These are phyloP conservation scores for Obelidium mucronatum DNA, from an alignment of 192 early-diverging fungal genomes.

Conservation along the genomic window DNA sequence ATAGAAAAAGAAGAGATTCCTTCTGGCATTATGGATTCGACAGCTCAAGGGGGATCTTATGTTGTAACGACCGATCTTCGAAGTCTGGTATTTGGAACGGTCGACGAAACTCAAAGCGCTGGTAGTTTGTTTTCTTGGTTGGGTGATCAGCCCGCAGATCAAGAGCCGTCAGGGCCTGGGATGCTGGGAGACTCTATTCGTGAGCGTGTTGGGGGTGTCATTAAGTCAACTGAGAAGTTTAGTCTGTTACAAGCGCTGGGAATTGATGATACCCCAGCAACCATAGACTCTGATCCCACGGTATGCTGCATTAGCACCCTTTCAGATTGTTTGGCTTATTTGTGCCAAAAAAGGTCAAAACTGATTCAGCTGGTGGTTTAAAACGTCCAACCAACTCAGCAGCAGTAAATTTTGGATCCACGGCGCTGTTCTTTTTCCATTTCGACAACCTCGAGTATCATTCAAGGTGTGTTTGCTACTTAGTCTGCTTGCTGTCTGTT, in stretches of 20 bases:
- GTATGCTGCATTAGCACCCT: background rate
- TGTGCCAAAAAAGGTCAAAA: background rate
- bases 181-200: conserved; percentile 23
- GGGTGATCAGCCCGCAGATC: background rate
- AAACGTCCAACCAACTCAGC: background rate
- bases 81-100: conserved; percentile 21
- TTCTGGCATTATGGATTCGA: background rate
- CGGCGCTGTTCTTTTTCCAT: conserved; percentile 23
- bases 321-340: background rate
- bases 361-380: background rate
- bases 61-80: conserved; percentile 24
- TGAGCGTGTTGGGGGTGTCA: conserved; percentile 18
- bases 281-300: background rate
- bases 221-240: conserved; percentile 30
- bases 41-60: conserved; percentile 5
- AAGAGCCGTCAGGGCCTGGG: conserved; percentile 14
- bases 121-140: conserved; percentile 24
- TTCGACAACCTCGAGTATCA: conserved; percentile 13
- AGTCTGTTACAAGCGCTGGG: conserved; percentile 18
- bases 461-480: background rate
- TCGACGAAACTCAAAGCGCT: background rate
- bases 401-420: conserved; percentile 9
- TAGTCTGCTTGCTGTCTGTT: background rate
- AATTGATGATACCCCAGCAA: background rate
- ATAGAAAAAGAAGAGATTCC: background rate